These are phyloP conservation scores for Ciborinia camelliae DNA, from an alignment of 2,329 filamentous ascomycete species.

Conservation along the genomic window DNA sequence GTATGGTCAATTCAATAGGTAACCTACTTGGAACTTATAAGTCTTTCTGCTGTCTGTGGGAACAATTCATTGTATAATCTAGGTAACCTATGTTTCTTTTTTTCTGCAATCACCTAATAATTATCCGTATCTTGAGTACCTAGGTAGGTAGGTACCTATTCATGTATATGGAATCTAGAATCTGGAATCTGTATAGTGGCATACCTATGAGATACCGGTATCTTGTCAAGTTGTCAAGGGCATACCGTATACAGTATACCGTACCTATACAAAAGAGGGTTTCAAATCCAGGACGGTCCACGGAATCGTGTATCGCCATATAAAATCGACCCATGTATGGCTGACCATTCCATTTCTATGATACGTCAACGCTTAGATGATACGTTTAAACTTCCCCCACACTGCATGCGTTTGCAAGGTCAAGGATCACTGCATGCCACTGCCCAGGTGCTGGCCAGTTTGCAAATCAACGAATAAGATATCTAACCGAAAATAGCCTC, in stretches of 20 bases:
- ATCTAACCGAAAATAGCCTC: neutral
- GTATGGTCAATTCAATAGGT: too few relatives aligned
- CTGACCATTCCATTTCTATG: conserved; percentile 12
- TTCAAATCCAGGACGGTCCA: too few relatives aligned
- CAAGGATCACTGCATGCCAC: neutral
- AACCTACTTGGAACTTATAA: too few relatives aligned
- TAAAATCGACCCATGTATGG: neutral
- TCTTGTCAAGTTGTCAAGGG: neutral
- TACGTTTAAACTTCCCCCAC: conserved; percentile 8
- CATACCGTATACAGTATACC: too few relatives aligned
- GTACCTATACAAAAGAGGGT: too few relatives aligned
- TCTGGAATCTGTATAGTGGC: too few relatives aligned
- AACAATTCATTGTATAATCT: neutral
- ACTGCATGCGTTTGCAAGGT: neutral
- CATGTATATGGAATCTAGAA: too few relatives aligned
- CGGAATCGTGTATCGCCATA: neutral
- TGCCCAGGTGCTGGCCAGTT: conserved; percentile 7
- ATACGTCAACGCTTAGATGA: neutral
- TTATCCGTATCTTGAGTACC: too few relatives aligned
- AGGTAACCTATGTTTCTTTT: neutral
- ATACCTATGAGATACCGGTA: too few relatives aligned
- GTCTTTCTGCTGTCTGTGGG: neutral
- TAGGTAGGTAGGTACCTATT: too few relatives aligned
- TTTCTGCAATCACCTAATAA: neutral
- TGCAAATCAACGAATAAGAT: neutral